Evolutionary conservation across 495 filamentous ascomycete genomes (phyloP).

Genomic region (Hypoxylon crocopeplum): DNA sequence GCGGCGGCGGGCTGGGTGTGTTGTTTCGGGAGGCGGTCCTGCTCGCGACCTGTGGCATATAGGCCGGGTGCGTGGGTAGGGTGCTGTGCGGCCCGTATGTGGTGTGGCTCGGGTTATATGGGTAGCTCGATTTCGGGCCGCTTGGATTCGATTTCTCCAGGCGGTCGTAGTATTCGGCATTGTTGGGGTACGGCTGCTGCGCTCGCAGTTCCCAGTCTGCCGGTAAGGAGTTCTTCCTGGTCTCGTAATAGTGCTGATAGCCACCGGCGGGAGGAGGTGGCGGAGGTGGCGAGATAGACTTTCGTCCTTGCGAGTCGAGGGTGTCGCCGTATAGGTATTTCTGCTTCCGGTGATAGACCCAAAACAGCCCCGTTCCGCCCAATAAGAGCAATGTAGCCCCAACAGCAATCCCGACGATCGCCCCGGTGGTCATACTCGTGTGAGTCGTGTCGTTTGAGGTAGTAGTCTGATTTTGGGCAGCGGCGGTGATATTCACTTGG

Average conservation of each 20-base stretch:
- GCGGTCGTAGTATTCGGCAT: slow-evolving; percentile 40
- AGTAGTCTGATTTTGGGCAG: slow-evolving; percentile 25
- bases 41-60: slow-evolving; percentile 48
- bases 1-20: slow-evolving; percentile 24
- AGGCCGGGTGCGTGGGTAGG: slow-evolving; percentile 58
- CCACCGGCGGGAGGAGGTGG: slow-evolving; percentile 19
- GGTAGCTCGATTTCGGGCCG: slow-evolving; percentile 2
- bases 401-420: slow-evolving; percentile 54
- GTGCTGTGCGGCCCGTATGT: slow-evolving; percentile 26
- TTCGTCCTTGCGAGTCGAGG: slow-evolving; percentile 19
- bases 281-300: slow-evolving; percentile 27
- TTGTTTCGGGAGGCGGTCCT: slow-evolving; percentile 34
- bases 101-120: slow-evolving; percentile 13
- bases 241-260: slow-evolving; percentile 14
- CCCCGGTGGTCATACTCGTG: slow-evolving; percentile 46
- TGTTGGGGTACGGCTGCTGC: slow-evolving; percentile 34
- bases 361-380: slow-evolving; percentile 45
- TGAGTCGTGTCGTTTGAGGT: slow-evolving; percentile 13
- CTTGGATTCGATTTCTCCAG: slow-evolving; percentile 26
- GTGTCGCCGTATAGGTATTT: slow-evolving; percentile 27
- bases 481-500: slow-evolving; percentile 44
- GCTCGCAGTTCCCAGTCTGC: slow-evolving; percentile 32
- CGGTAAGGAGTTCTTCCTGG: not conserved
- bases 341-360: slow-evolving; percentile 51
- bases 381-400: slow-evolving; percentile 49